Conservation (phyloP, 805 yeast species). For the Limtongia smithiae region DNA sequence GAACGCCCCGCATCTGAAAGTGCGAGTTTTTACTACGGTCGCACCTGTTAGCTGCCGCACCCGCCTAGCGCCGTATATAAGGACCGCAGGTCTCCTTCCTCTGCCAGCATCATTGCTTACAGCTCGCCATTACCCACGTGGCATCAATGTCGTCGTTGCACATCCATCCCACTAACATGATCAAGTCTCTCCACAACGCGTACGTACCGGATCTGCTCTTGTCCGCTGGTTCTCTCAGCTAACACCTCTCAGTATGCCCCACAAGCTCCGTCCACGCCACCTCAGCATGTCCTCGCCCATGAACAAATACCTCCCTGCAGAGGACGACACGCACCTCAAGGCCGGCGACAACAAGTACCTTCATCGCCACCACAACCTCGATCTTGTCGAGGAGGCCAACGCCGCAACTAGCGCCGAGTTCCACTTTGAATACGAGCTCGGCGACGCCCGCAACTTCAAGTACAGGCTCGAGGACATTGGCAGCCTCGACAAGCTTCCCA, state of each 20-base stretch:
- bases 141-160: too few relatives aligned
- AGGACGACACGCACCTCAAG: background rate
- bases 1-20: background rate
- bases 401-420: conserved; percentile 1
- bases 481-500: conserved; percentile 3
- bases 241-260: too few relatives aligned
- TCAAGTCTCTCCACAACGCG: too few relatives aligned
- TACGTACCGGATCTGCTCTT: too few relatives aligned
- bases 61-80: too few relatives aligned
- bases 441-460: conserved; percentile 8
- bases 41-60: too few relatives aligned
- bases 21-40: background rate
- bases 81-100: too few relatives aligned
- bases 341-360: conserved; percentile 11
- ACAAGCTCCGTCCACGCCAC: too few relatives aligned
- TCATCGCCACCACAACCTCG: background rate
- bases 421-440: conserved; percentile 9
- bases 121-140: too few relatives aligned
- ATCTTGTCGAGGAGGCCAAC: conserved; percentile 12
- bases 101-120: too few relatives aligned
- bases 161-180: too few relatives aligned
- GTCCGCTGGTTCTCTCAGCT: too few relatives aligned
- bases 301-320: conserved; percentile 9
- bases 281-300: background rate
- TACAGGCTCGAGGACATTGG: conserved; percentile 1